Evolutionary conservation across 345 rosid species (phyloP), one percentile per base, ranked within the genome.

Genomic region (Brassica cretica): DNA sequence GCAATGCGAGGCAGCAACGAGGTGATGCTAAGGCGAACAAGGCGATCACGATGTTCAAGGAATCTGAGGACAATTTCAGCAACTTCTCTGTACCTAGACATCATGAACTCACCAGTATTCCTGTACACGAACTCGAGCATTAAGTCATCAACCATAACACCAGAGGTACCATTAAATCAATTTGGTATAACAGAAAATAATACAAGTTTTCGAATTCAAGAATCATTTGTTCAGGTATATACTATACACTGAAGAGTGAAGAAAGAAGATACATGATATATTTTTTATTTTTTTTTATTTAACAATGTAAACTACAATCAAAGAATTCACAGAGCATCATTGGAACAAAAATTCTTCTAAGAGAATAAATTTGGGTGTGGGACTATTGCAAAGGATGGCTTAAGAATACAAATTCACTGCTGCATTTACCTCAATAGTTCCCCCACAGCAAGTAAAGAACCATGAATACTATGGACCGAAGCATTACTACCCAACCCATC

Each of bases 81-180:
- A 63, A 96, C 99, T 88, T 96, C 99, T 82, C 92, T 87, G 78
- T 96, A 91, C 85, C 99, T 89, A 60, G 98, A 93, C 99, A 93
- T 95, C 99, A 95, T 96, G 82, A 96, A 96, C 80, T 96, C 99
- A 25, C 99, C 99, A 0, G 99, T 93, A 84, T 96, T 96, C 86
- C 99, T 96, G 96, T 86, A 76, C 72, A 82, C 49, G 25, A 41
- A 73, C 58, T 44, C 76, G 25, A 70, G 62, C 76, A 75, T 75
- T 75, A 65, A 51, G 78, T 53, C 66, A 74, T 51, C 55, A 72
- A 68, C 18, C 29, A 66, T 65, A 65, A 59, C 68, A 80, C 60
- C 30, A 27, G 9, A 44, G 30, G 30, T 44, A 66, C 56, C 76
- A 70, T 59, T 14, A 21, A 70, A 74, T 39, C 14, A 74, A 68